These are phyloP conservation scores for Mycena galericulata DNA, from an alignment of 768 basidiomycete species.

Conservation along the genomic window DNA sequence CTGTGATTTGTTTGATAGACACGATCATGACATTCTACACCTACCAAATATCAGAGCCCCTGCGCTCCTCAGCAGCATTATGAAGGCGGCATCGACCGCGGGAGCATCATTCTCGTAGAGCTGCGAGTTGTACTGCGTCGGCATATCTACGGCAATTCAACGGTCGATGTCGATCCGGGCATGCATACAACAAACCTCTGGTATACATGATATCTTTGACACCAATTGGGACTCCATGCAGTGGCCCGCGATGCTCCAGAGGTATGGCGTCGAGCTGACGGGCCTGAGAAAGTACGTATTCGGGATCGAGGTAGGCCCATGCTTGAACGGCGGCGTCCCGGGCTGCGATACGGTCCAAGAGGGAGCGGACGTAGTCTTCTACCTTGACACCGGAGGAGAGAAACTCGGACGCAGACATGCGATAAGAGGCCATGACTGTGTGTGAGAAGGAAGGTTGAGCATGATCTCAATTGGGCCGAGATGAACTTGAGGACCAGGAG, in stretches of 20 bases:
- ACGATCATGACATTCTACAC: background rate
- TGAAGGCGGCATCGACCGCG: slow-evolving; percentile 25
- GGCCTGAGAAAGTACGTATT: slow-evolving; percentile 32
- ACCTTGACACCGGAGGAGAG: slow-evolving; percentile 22
- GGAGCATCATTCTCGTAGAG: slow-evolving; percentile 28
- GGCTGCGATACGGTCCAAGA: slow-evolving; percentile 22
- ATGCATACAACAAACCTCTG: slow-evolving; percentile 8
- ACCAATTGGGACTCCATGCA: slow-evolving; percentile 34
- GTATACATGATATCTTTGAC: slow-evolving; percentile 34
- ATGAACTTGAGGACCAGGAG: too few species aligned
- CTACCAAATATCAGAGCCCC: slow-evolving; percentile 34
- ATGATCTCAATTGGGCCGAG: too few species aligned
- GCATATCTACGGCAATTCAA: slow-evolving; percentile 25
- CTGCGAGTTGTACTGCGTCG: slow-evolving; percentile 35
- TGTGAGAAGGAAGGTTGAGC: slow-evolving; percentile 17
- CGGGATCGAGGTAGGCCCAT: slow-evolving; percentile 28
- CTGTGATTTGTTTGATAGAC: background rate
- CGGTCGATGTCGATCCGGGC: background rate
- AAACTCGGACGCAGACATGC: slow-evolving; percentile 21
- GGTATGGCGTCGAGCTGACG: slow-evolving; percentile 28
- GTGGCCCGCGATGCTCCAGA: slow-evolving; percentile 19
- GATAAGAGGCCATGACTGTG: slow-evolving; percentile 4
- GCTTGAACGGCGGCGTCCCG: slow-evolving; percentile 27
- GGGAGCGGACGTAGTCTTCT: slow-evolving; percentile 16
- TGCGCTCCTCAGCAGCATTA: slow-evolving; percentile 30